Evolutionary conservation across 2,329 filamentous ascomycete genomes (phyloP).

Genomic region (Metarhizium rileyi): DNA sequence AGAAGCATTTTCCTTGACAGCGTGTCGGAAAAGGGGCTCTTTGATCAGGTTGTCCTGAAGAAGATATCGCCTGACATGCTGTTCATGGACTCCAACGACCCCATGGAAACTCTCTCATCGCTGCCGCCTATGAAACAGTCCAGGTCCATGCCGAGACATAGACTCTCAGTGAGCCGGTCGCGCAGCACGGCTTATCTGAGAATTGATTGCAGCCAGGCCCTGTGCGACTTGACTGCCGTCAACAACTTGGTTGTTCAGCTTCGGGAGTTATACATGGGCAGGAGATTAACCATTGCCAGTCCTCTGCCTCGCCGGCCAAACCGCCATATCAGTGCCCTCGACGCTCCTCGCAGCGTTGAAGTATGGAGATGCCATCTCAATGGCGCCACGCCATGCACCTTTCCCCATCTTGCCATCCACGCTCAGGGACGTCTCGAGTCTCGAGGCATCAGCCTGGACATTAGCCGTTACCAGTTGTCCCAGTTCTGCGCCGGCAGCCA

Average conservation of each 20-base stretch:
- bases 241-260: slow-evolving; percentile 38
- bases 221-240: slow-evolving; percentile 38
- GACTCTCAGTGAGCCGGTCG: slow-evolving; percentile 40
- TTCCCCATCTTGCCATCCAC: slow-evolving; percentile 29
- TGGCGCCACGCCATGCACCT: slow-evolving; percentile 31
- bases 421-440: slow-evolving; percentile 21
- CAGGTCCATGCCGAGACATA: slow-evolving; percentile 34
- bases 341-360: slow-evolving; percentile 26
- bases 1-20: slow-evolving; percentile 44
- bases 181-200: slow-evolving; percentile 34
- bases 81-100: slow-evolving; percentile 37
- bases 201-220: slow-evolving; percentile 39
- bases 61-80: slow-evolving; percentile 40
- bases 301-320: slow-evolving; percentile 16
- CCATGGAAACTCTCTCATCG: slow-evolving; percentile 26
- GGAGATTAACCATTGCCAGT: slow-evolving; percentile 17
- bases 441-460: slow-evolving; percentile 29
- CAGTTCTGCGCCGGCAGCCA: slow-evolving; percentile 30
- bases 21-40: slow-evolving; percentile 36
- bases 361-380: slow-evolving; percentile 35
- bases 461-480: slow-evolving; percentile 29
- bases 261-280: slow-evolving; percentile 32
- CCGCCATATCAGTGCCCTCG: slow-evolving; percentile 17
- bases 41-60: slow-evolving; percentile 39
- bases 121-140: slow-evolving; percentile 30